Percentiles rank a stretch among this genome's conserved stretches.
phyloP scores from a whole-genome alignment of 176 grass and related monocot genomes.

The Cenchrus purpureus region DNA sequence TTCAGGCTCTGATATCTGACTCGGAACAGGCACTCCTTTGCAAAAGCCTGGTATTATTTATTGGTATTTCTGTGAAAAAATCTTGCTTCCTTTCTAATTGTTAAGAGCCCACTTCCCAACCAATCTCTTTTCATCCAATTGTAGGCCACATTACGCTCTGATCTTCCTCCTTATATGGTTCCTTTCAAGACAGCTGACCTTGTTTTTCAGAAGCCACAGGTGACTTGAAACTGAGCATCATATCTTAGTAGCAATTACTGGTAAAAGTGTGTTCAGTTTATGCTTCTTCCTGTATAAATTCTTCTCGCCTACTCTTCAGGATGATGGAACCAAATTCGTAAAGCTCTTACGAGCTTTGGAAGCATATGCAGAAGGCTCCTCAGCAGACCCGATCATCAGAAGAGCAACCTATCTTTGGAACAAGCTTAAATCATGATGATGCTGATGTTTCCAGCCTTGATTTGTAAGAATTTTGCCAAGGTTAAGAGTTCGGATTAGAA shows the following conservation, averaged over 20 bases:
- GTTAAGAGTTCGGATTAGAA: conserved; percentile 15
- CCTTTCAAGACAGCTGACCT: conserved; percentile 75
- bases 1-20: conserved; percentile 72
- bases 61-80: conserved; percentile 11
- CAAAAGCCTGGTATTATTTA: conserved; percentile 82
- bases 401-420: conserved; percentile 80
- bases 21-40: conserved; percentile 80
- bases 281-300: background rate
- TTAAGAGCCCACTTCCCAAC: background rate
- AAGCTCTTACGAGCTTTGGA: conserved; percentile 80
- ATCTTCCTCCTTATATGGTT: conserved; percentile 92
- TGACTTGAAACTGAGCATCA: conserved; percentile 13
- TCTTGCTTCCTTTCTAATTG: conserved; percentile 12
- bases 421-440: conserved; percentile 55
- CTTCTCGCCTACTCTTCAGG: conserved; percentile 44
- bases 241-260: background rate
- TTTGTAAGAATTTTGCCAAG: background rate
- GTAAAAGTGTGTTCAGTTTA: background rate
- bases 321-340: conserved; percentile 82
- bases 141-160: conserved; percentile 81
- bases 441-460: conserved; percentile 4
- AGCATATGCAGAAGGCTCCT: conserved; percentile 94
- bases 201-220: conserved; percentile 74
- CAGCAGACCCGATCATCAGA: conserved; percentile 76
- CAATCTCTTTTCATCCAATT: conserved; percentile 31